Evolutionary conservation across 768 basidiomycete genomes (phyloP).

Genomic region (Postia placenta): DNA sequence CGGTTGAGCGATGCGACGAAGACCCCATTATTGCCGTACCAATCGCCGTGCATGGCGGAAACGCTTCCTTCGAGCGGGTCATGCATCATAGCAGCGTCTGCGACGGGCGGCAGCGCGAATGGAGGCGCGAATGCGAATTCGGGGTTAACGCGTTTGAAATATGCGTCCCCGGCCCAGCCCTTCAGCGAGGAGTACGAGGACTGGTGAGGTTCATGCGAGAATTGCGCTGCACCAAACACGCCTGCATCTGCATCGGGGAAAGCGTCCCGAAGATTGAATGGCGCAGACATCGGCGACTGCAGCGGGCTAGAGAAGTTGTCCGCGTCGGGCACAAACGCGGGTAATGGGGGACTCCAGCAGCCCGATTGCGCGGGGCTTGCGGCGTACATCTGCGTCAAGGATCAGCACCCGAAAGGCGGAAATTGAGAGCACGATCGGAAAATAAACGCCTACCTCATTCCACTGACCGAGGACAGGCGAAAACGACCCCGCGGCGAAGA

Average conservation of each 20-base stretch:
- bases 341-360: conserved; percentile 10
- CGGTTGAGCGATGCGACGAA: conserved; percentile 5
- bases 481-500: neutral
- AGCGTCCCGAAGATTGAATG: conserved; percentile 8
- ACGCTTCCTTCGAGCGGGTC: conserved; percentile 23
- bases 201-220: conserved; percentile 3
- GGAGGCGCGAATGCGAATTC: conserved; percentile 7
- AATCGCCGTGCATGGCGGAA: conserved; percentile 11
- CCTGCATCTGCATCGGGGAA: no score
- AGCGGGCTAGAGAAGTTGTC: conserved; percentile 12
- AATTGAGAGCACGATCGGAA: no score
- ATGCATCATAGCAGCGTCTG: conserved; percentile 15
- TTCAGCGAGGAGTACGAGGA: conserved; percentile 24
- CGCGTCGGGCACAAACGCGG: conserved; percentile 10
- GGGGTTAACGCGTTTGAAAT: neutral
- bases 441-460: neutral
- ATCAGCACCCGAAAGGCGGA: no score
- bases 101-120: conserved; percentile 12
- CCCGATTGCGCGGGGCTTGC: conserved; percentile 1
- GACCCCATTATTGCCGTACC: conserved; percentile 6
- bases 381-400: conserved; percentile 2
- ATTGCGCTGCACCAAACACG: neutral
- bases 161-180: conserved; percentile 21
- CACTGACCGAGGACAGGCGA: neutral
- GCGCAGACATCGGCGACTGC: conserved; percentile 6